Evolutionary conservation across 371 early-diverging fungal genomes (phyloP).

Genomic region (Gilbertella persicaria): DNA sequence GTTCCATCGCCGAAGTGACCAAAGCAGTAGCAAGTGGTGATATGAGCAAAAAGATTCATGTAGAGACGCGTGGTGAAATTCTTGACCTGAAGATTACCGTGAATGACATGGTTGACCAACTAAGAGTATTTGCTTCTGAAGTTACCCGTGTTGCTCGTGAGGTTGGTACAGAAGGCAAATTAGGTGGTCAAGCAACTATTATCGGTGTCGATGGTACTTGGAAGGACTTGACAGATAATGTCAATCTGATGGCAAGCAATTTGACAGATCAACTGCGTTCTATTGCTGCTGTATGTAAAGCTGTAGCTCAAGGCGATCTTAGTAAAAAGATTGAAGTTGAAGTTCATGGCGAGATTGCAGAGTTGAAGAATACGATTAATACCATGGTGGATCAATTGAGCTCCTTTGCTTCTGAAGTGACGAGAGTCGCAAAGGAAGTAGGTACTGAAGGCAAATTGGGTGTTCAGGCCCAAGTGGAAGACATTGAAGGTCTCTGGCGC

Average conservation of each 20-base stretch:
- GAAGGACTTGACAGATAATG: constrained; percentile 72
- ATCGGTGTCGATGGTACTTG: constrained; percentile 69
- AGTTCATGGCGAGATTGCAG: constrained; percentile 54
- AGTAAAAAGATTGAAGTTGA: constrained; percentile 41
- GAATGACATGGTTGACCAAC: constrained; percentile 38
- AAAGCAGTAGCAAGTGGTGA: constrained; percentile 51
- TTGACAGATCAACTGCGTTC: constrained; percentile 50
- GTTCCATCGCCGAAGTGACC: constrained; percentile 53
- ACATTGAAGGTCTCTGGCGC: constrained; percentile 68
- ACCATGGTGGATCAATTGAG: constrained; percentile 57
- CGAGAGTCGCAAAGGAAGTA: constrained; percentile 50
- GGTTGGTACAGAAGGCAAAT: constrained; percentile 56
- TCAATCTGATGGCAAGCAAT: constrained; percentile 62
- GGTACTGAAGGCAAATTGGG: constrained; percentile 56
- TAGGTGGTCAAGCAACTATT: constrained; percentile 55
- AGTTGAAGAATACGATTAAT: constrained; percentile 54
- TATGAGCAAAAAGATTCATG: constrained; percentile 34
- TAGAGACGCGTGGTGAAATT: constrained; percentile 46
- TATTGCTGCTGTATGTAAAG: constrained; percentile 50
- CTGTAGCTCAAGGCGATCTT: constrained; percentile 51
- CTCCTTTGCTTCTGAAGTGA: constrained; percentile 50
- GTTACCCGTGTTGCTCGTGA: constrained; percentile 46
- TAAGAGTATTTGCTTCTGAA: constrained; percentile 44
- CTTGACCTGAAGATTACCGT: constrained; percentile 33
- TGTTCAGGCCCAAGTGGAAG: constrained; percentile 44